Base-by-base conservation (phyloP, 768 basidiomycete species). In the Clitopilus passeckerianus region DNA sequence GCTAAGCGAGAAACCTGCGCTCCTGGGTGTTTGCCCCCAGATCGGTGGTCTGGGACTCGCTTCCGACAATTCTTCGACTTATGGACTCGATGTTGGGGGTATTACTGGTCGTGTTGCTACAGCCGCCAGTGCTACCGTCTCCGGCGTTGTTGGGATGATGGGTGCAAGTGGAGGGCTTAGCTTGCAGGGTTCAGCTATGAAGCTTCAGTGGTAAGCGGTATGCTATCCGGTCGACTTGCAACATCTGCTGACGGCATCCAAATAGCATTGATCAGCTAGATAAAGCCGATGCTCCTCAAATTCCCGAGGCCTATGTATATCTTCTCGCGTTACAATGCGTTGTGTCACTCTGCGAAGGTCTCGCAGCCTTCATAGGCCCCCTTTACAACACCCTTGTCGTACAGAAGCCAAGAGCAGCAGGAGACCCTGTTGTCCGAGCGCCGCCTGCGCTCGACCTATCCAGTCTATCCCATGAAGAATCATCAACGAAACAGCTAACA, bases 231-330 rank as follows among this genome's bases (percentile, higher is more conserved):
- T 34, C 6, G n/a, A 37, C 20, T 35, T 54, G n/a, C 9, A 35
- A 46, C 55, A 54, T 61, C 64, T 34, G 60, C 58, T 37, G 41
- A 58, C 50, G 56, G 56, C 54, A 30, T 5, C 44, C 33, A 3
- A 35, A 56, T 16, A 97, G 95, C 70, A 98, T 99, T 65, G 96
- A 99, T 70, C 97, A 98, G 71, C 84, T 98, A 12, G 96, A 99
- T 76, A 99, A 99, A 71, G 90, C 93, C 0, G 97, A 99, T 65
- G 86, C 95, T 0, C 97, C 97, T 0, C 80, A 86, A 0, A 95
- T 98, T 57, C 96, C 97, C 0, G 97, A 99, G 60, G 81, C 90
- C 3, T 98, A 99, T 69, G 83, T 96, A 62, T 96, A 95, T 68
- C 87, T 99, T 7, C 83, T 99, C 1, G 92, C 87, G 0, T 82